Evolutionary conservation across 2,329 filamentous ascomycete species (phyloP), one percentile per base, ranked within the genome.

Genomic region (Diplocarpon rosae): DNA sequence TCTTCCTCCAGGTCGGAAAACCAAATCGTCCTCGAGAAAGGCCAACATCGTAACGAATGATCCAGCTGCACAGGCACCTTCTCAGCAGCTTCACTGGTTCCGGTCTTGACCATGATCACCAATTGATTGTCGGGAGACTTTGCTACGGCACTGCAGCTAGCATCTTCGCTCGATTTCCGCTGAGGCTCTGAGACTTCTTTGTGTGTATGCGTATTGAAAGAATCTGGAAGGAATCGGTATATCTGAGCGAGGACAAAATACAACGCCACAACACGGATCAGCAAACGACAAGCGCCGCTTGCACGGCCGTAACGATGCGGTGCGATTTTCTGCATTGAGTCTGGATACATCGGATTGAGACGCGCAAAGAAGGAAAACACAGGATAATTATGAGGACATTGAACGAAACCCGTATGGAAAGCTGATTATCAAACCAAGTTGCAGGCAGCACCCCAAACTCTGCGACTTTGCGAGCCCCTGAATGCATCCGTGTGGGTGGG

Each of bases 1-100:
- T 61, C 59, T 56, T 73, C 67, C 13, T 65, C 64, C 50, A 80
- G 64, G 52, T 83, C 76, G 30, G 71, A 72, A 57, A 75, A 83
- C 53, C 78, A 63, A 42, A 76, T 64, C 41, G 68, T 71, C 51
- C 79, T 58, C 4, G 35, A 60, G 14, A 15, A 5, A 1, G 41
- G 41, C 3, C 69, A 53, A 51, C 73, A 76, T 47, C 63, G 64
- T 12, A 75, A 62, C 1, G 65, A 65, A 4, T 73, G 75, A 53
- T 73, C 59, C 16, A 76, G 62, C 51, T 76, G 73, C 1, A 68
- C 70, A 2, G 74, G 73, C 2, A 78, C 57, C 37, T 66, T 70
- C 30, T 66, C 62, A 47, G 66, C 72, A 11, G 70, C 61, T 54
- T 76, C 72, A 15, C 69, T 73, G 2, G 73, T 72, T 31, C 73